Conservation (phyloP, 495 filamentous ascomycete genomes). For the Penicillium goetzii region DNA sequence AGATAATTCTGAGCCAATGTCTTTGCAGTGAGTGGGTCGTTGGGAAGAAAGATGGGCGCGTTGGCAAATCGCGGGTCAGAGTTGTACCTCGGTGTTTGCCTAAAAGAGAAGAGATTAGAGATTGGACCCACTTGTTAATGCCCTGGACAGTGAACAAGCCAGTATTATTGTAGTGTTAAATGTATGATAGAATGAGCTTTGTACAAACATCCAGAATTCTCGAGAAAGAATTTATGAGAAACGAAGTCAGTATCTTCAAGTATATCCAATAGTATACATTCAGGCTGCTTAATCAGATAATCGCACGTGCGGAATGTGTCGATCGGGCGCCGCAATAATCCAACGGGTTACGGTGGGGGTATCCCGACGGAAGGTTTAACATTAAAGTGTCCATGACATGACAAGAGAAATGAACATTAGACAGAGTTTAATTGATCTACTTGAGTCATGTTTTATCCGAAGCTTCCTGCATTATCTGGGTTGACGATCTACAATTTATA, state of each 20-base stretch:
- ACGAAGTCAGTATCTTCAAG: neutral
- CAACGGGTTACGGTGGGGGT: neutral
- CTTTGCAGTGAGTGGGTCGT: constrained; percentile 7
- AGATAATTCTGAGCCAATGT: constrained; percentile 2
- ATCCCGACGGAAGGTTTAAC: constrained; percentile 4
- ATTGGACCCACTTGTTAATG: neutral
- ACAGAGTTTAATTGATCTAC: neutral
- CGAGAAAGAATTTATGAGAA: neutral
- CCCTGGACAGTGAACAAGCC: neutral
- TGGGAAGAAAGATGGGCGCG: constrained; percentile 4
- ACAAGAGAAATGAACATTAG: neutral
- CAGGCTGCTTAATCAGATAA: neutral
- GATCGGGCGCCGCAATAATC: neutral
- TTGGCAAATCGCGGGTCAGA: neutral
- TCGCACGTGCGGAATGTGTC: neutral
- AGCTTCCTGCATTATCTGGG: neutral
- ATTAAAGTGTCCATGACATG: neutral
- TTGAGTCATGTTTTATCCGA: neutral
- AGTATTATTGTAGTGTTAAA: no score
- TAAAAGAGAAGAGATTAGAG: neutral
- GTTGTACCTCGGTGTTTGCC: neutral
- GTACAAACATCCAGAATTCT: no score
- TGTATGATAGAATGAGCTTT: no score
- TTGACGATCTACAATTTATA: no score
- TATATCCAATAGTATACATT: neutral